These are phyloP conservation scores for Pyrus betulifolia DNA, from an alignment of 306 rosid genomes.

Conservation along the genomic window DNA sequence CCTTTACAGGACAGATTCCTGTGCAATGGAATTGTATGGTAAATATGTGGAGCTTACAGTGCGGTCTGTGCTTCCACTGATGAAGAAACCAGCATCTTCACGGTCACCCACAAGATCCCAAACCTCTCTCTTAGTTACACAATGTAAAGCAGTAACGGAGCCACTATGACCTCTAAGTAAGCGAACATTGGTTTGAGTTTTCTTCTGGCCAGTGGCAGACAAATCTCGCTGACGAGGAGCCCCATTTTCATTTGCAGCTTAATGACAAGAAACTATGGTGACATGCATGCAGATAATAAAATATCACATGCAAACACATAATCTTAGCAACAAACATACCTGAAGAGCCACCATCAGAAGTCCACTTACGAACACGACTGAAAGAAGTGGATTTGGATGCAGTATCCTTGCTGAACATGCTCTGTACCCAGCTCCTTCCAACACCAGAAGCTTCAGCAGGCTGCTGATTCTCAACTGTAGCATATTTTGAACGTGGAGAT, in stretches of 20 bases:
- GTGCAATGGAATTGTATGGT: slow-evolving; percentile 9
- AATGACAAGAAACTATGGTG: slow-evolving; percentile 5
- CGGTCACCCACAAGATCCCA: slow-evolving; percentile 99
- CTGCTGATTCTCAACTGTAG: slow-evolving; percentile 70
- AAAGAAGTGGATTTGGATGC: slow-evolving; percentile 70
- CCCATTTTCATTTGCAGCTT: slow-evolving; percentile 54
- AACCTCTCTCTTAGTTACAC: slow-evolving; percentile 95
- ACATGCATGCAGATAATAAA: slow-evolving; percentile 5
- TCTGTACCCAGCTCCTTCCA: slow-evolving; percentile 98
- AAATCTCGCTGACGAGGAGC: slow-evolving; percentile 69
- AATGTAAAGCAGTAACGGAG: slow-evolving; percentile 86
- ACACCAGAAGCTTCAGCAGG: slow-evolving; percentile 82
- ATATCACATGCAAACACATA: neutral
- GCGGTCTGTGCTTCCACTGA: slow-evolving; percentile 97
- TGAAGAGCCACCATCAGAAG: slow-evolving; percentile 65
- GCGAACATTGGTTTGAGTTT: slow-evolving; percentile 87
- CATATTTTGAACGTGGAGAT: slow-evolving; percentile 76
- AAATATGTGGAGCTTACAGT: slow-evolving; percentile 45
- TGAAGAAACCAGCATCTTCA: slow-evolving; percentile 97
- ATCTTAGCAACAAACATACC: slow-evolving; percentile 31
- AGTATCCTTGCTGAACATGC: slow-evolving; percentile 88
- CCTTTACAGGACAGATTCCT: slow-evolving; percentile 9
- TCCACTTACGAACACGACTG: slow-evolving; percentile 79
- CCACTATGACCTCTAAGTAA: slow-evolving; percentile 95
- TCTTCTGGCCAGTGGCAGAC: slow-evolving; percentile 71